Evolutionary conservation across 2,329 filamentous ascomycete species (phyloP).

Genomic region (Lasiodiplodia theobromae): DNA sequence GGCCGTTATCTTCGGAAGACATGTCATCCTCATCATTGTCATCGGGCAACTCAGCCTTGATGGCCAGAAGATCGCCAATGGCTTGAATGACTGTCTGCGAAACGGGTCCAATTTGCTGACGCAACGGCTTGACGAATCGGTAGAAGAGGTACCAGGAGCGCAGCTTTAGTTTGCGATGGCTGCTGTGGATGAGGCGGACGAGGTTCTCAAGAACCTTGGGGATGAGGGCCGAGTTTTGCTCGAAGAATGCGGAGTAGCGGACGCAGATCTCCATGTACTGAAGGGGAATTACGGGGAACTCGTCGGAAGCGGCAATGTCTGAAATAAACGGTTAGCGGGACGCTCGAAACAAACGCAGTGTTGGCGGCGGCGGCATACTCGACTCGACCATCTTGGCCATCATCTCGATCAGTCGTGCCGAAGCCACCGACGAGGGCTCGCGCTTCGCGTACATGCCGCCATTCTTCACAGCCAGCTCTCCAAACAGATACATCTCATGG

Average conservation of each 20-base stretch:
- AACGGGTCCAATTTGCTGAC: constrained; percentile 83
- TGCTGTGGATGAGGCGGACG: constrained; percentile 86
- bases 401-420: constrained; percentile 85
- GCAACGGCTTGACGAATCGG: constrained; percentile 86
- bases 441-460: constrained; percentile 87
- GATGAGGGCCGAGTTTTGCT: constrained; percentile 80
- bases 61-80: constrained; percentile 84
- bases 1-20: constrained; percentile 91
- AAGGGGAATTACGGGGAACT: constrained; percentile 88
- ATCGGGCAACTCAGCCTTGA: constrained; percentile 86
- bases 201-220: constrained; percentile 90
- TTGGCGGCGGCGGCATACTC: constrained; percentile 59
- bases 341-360: background rate
- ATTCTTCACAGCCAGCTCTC: constrained; percentile 88
- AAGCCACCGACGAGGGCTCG: constrained; percentile 78
- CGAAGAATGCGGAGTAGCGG: constrained; percentile 91
- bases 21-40: constrained; percentile 86
- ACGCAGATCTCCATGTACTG: constrained; percentile 99
- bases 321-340: constrained; percentile 7
- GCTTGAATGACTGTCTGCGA: constrained; percentile 92
- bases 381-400: constrained; percentile 96
- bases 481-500: constrained; percentile 95
- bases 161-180: constrained; percentile 83
- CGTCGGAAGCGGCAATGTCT: constrained; percentile 80
- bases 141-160: constrained; percentile 98